Percentiles rank a stretch among this genome's conserved stretches.
Conservation (phyloP, 805 yeast species). For the Ogataea paraovalis region DNA sequence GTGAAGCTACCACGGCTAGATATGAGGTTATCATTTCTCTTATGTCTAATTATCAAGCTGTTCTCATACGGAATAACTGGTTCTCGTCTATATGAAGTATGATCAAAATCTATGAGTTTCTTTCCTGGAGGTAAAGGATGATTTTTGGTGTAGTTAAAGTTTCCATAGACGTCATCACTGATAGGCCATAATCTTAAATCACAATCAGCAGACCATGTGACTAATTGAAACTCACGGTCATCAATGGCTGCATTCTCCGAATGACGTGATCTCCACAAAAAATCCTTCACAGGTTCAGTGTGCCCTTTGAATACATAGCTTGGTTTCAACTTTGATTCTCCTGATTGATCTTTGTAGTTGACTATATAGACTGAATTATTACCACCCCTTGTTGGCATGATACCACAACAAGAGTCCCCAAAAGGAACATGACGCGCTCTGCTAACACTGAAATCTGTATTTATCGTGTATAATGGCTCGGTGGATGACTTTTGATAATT, state of each 20-base stretch:
- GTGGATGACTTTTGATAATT: constrained; percentile 42
- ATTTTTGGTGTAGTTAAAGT: constrained; percentile 40
- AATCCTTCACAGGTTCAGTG: constrained; percentile 78
- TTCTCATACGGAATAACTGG: constrained; percentile 32
- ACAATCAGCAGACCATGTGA: constrained; percentile 91
- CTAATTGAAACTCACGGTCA: constrained; percentile 83
- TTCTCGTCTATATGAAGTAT: constrained; percentile 47
- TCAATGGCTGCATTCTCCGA: constrained; percentile 39
- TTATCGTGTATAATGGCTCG: constrained; percentile 54
- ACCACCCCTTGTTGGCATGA: constrained; percentile 91
- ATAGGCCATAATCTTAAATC: constrained; percentile 82
- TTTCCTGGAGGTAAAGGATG: constrained; percentile 30
- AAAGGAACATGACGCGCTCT: constrained; percentile 86
- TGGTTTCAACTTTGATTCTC: constrained; percentile 43
- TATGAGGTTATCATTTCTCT: constrained; percentile 15
- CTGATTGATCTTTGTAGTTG: constrained; percentile 38
- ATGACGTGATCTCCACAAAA: constrained; percentile 76
- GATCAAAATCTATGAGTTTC: constrained; percentile 35
- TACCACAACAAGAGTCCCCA: constrained; percentile 76
- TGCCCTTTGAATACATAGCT: constrained; percentile 73
- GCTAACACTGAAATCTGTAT: constrained; percentile 81
- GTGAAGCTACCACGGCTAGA: constrained; percentile 30
- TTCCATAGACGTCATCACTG: constrained; percentile 43
- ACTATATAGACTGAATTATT: constrained; percentile 56
- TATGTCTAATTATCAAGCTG: constrained; percentile 20